Conservation (phyloP, 2,329 filamentous ascomycete species). For the Chrysosphaeria jannelii region DNA sequence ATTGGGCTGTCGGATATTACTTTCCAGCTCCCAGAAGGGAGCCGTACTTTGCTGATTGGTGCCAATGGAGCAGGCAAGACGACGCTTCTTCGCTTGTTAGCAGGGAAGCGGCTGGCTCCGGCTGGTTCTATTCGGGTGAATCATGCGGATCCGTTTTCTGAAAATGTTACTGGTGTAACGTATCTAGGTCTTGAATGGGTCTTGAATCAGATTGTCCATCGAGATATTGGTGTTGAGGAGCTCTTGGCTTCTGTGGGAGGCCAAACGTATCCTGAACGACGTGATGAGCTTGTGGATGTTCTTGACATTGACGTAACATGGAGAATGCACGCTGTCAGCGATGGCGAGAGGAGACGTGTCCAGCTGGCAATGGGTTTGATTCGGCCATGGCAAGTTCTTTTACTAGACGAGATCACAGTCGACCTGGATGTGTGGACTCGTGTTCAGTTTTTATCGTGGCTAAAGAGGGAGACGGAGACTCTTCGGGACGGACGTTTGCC, state of each 20-base stretch:
- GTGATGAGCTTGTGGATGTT: conserved; percentile 65
- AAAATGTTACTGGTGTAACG: conserved; percentile 72
- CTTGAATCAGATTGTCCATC: conserved; percentile 81
- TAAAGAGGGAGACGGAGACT: conserved; percentile 61
- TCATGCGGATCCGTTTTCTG: conserved; percentile 73
- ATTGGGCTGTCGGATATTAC: conserved; percentile 46
- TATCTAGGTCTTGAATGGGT: conserved; percentile 98
- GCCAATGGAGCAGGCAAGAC: conserved; percentile 96
- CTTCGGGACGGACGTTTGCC: conserved; percentile 24
- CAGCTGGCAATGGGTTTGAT: conserved; percentile 90
- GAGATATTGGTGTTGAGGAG: conserved; percentile 73
- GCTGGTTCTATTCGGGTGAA: conserved; percentile 42
- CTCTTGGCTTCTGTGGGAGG: conserved; percentile 68
- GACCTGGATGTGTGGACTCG: conserved; percentile 73
- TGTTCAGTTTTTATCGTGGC: conserved; percentile 56
- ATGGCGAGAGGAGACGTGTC: conserved; percentile 72
- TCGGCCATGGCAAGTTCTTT: conserved; percentile 65
- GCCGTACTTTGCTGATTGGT: conserved; percentile 73
- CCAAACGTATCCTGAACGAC: conserved; percentile 46
- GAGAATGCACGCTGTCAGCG: conserved; percentile 88
- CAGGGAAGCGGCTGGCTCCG: conserved; percentile 80
- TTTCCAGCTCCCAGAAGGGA: conserved; percentile 50
- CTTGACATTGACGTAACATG: conserved; percentile 76
- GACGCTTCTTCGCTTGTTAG: conserved; percentile 75
- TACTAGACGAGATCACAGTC: conserved; percentile 91